A percentile compares a stretch with the other conserved stretches of the same genome.
phyloP scores from a whole-genome alignment of 2,329 filamentous ascomycete species.

The Aphanoascus verrucosus region DNA sequence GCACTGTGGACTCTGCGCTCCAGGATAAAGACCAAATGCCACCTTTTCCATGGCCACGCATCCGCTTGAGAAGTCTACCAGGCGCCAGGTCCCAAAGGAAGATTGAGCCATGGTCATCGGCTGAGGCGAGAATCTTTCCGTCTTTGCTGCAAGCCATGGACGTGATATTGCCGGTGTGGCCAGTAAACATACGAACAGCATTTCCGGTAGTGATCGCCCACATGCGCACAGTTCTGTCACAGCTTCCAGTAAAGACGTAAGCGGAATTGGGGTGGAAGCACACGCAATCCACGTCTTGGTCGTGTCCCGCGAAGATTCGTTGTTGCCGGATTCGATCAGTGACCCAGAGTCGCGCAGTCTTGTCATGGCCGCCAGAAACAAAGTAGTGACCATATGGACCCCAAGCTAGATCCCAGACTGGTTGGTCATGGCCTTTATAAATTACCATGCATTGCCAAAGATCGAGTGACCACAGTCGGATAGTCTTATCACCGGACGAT shows the following conservation, averaged over 20 bases:
- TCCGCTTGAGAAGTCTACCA: conserved; percentile 77
- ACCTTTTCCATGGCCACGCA: conserved; percentile 84
- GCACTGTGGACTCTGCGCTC: conserved; percentile 80
- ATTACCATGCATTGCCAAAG: conserved; percentile 85
- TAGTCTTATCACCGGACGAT: conserved; percentile 72
- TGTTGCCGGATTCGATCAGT: conserved; percentile 86
- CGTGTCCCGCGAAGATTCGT: conserved; percentile 81
- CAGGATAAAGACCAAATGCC: conserved; percentile 91
- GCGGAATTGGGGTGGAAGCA: conserved; percentile 89
- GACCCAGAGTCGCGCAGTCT: conserved; percentile 80
- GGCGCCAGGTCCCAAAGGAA: conserved; percentile 90
- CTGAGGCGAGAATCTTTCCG: conserved; percentile 82
- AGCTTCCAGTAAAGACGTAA: conserved; percentile 86
- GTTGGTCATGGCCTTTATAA: conserved; percentile 85
- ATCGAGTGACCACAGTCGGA: conserved; percentile 88
- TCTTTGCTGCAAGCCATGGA: conserved; percentile 75
- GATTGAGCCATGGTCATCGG: conserved; percentile 78
- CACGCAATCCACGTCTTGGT: conserved; percentile 83
- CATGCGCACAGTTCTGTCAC: conserved; percentile 92
- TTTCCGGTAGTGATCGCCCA: conserved; percentile 85
- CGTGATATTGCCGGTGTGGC: conserved; percentile 79
- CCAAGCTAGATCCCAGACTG: conserved; percentile 81
- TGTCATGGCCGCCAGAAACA: conserved; percentile 74
- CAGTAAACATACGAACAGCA: conserved; percentile 82
- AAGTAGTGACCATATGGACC: conserved; percentile 95